These are phyloP conservation scores for Coriolopsis trogii DNA, from an alignment of 1,284 basidiomycete species.

Conservation along the genomic window DNA sequence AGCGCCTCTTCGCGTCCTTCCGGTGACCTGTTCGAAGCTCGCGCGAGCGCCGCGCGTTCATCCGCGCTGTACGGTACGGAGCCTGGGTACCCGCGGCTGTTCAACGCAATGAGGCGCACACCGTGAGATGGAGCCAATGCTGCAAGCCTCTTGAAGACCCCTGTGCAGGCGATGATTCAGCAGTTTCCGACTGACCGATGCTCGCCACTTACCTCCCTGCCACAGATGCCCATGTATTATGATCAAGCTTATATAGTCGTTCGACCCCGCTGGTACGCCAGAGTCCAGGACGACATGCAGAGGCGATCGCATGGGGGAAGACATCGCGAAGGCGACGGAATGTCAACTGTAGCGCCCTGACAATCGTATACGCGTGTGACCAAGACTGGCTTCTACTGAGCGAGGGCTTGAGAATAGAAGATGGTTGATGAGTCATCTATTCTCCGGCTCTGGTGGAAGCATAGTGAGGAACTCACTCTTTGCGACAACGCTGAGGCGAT, in stretches of 20 bases:
- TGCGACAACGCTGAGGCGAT: too few species aligned
- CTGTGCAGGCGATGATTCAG: constrained; percentile 8
- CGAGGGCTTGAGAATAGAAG: too few species aligned
- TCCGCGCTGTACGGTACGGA: not conserved
- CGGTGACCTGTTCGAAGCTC: constrained; percentile 57
- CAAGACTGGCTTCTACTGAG: too few species aligned
- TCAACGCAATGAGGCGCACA: not conserved
- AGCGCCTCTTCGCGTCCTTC: not conserved
- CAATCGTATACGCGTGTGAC: too few species aligned
- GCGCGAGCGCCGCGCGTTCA: not conserved
- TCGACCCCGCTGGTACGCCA: constrained; percentile 37
- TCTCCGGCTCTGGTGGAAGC: too few species aligned
- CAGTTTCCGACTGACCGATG: not conserved
- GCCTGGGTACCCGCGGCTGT: constrained; percentile 6
- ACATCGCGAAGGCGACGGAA: too few species aligned
- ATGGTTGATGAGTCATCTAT: too few species aligned
- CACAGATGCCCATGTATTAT: constrained; percentile 58
- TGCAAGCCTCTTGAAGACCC: constrained; percentile 25
- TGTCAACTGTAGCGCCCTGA: too few species aligned
- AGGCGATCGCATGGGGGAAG: too few species aligned
- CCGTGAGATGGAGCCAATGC: not conserved
- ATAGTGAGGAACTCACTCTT: too few species aligned
- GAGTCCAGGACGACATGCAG: constrained; percentile 15
- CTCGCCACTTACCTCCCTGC: constrained; percentile 11
- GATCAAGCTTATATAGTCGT: constrained; percentile 85